A percentile compares a stretch with the other conserved stretches of the same genome.
Conservation (phyloP, 345 rosid genomes). For the Cochlearia excelsa region DNA sequence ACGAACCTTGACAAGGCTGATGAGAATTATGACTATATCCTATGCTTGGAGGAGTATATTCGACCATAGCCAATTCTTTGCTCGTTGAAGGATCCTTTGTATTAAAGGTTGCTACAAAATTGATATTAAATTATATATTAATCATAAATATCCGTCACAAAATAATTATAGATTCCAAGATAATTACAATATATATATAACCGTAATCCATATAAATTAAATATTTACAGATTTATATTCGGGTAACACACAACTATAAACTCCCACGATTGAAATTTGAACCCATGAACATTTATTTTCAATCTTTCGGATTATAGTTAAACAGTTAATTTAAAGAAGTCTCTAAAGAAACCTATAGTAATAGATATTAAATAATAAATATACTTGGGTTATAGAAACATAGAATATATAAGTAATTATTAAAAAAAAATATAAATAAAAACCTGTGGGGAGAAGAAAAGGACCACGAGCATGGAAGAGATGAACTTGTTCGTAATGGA, state of each 20-base stretch:
- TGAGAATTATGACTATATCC: conserved; percentile 31
- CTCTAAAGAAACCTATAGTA: not conserved
- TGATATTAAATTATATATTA: too few species aligned
- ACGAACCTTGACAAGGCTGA: conserved; percentile 47
- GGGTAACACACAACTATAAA: too few species aligned
- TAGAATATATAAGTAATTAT: not conserved
- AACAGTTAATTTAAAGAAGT: conserved; percentile 4
- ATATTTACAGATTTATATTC: not conserved
- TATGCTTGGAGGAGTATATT: conserved; percentile 46
- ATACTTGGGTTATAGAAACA: too few species aligned
- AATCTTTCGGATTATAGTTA: too few species aligned
- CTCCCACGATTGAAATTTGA: too few species aligned
- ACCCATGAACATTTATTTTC: too few species aligned
- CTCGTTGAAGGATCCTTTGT: conserved; percentile 40
- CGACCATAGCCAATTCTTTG: conserved; percentile 57
- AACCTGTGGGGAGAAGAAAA: conserved; percentile 52
- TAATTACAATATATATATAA: not conserved
- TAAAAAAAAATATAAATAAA: not conserved
- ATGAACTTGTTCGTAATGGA: conserved; percentile 87
- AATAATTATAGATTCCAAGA: not conserved
- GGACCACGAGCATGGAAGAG: conserved; percentile 72
- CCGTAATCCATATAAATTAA: not conserved
- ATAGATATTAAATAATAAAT: too few species aligned
- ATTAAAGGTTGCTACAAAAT: conserved; percentile 48
- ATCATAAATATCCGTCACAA: too few species aligned